These are phyloP conservation scores for Pleurotus tuber-regium DNA, from an alignment of 768 basidiomycete species.

Conservation along the genomic window DNA sequence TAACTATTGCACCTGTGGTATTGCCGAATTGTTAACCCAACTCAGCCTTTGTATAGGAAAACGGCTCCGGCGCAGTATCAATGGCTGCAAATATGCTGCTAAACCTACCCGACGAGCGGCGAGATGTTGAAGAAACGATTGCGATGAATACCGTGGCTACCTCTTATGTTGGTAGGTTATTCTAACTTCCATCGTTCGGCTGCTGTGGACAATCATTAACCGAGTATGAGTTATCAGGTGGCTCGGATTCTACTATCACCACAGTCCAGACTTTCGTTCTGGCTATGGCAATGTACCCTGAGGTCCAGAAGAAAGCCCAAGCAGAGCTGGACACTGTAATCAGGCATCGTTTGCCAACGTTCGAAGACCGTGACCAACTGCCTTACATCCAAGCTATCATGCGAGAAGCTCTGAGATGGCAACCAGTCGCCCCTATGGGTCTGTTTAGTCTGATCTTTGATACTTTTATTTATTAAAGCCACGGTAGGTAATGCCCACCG, in stretches of 20 bases:
- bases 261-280: slow-evolving; percentile 31
- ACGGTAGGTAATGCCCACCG: slow-evolving; percentile 33
- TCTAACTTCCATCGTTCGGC: not conserved
- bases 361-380: slow-evolving; percentile 31
- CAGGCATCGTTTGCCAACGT: slow-evolving; percentile 33
- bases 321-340: slow-evolving; percentile 38
- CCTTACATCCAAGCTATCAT: slow-evolving; percentile 37
- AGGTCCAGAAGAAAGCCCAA: slow-evolving; percentile 33
- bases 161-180: slow-evolving; percentile 4
- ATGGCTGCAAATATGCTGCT: not conserved
- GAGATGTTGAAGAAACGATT: not conserved
- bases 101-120: not conserved
- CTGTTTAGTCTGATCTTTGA: not conserved
- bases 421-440: slow-evolving; percentile 30
- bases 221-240: not conserved
- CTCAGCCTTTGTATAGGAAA: not conserved
- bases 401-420: slow-evolving; percentile 35
- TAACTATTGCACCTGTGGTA: not conserved
- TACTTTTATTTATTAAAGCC: too few relatives aligned
- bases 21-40: not conserved
- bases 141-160: not conserved
- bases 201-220: not conserved
- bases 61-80: not conserved
- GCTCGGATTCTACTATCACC: slow-evolving; percentile 18
- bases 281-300: slow-evolving; percentile 38